phyloP scores from a whole-genome alignment of 2,329 filamentous ascomycete genomes.

The Talaromyces piceae region DNA sequence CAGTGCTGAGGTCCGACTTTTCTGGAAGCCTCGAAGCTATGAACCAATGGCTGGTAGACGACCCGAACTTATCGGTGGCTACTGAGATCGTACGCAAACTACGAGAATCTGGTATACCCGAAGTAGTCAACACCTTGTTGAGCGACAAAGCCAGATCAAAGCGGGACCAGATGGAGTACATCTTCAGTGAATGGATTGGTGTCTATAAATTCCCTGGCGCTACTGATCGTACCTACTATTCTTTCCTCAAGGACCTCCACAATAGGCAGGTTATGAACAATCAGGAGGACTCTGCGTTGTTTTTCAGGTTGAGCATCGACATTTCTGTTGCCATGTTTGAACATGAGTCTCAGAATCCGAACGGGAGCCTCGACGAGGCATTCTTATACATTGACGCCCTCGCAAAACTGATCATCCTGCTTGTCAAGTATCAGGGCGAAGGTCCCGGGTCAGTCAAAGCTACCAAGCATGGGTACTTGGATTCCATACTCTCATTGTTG shows the following conservation, averaged over 20 bases:
- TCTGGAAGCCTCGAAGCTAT: constrained; percentile 73
- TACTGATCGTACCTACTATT: constrained; percentile 61
- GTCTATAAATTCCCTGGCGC: constrained; percentile 70
- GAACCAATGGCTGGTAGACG: constrained; percentile 71
- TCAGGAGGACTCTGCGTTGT: constrained; percentile 68
- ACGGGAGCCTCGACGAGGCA: constrained; percentile 53
- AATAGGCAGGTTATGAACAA: constrained; percentile 63
- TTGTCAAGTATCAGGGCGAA: constrained; percentile 66
- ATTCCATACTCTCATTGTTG: constrained; percentile 69
- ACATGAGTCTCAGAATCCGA: constrained; percentile 54
- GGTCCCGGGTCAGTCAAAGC: constrained; percentile 51
- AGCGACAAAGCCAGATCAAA: constrained; percentile 54
- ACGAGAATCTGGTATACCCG: constrained; percentile 45
- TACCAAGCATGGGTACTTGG: constrained; percentile 63
- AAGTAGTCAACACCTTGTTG: constrained; percentile 48
- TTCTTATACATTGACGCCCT: constrained; percentile 69
- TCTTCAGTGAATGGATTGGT: constrained; percentile 92
- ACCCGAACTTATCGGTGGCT: constrained; percentile 57
- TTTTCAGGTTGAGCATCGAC: constrained; percentile 76
- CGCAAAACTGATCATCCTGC: constrained; percentile 67
- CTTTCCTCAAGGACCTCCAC: constrained; percentile 81
- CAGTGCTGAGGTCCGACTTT: constrained; percentile 78
- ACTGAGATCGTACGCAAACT: constrained; percentile 64
- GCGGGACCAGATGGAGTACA: constrained; percentile 82
- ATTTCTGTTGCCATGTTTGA: constrained; percentile 72